A percentile compares a stretch with the other conserved stretches of the same genome.
phyloP scores from a whole-genome alignment of 208 protist species.

The Trypanosoma brucei region DNA sequence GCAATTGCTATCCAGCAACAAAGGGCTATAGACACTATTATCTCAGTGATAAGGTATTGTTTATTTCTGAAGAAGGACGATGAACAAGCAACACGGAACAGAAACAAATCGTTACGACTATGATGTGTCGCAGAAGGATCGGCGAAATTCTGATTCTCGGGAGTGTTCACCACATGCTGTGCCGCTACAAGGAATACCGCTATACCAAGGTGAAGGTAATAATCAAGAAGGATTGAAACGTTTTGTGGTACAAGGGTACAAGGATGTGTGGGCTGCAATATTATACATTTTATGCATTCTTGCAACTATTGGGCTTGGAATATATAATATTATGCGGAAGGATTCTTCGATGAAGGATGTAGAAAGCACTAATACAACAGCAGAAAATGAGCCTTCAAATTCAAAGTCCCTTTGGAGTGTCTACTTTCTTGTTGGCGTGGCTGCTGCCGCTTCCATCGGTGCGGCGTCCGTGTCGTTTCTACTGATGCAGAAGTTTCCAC shows the following conservation, averaged over 20 bases:
- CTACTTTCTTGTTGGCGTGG: background rate
- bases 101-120: background rate
- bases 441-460: background rate
- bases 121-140: background rate
- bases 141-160: background rate
- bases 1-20: too few relatives aligned
- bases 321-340: background rate
- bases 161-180: background rate
- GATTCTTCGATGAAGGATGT: background rate
- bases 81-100: background rate
- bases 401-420: background rate
- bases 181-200: conserved; percentile 45
- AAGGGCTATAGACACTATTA: too few relatives aligned
- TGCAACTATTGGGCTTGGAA: background rate
- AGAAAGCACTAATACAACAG: background rate
- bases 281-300: conserved; percentile 30
- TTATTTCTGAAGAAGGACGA: background rate
- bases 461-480: background rate
- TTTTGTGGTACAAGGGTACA: conserved; percentile 57
- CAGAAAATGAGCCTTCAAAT: background rate
- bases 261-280: conserved; percentile 69
- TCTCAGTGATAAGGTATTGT: too few relatives aligned
- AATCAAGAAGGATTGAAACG: conserved; percentile 44
- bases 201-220: conserved; percentile 43
- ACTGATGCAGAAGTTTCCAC: background rate